These are phyloP conservation scores for Caulochytrium protostelioides DNA, from an alignment of 371 early-diverging fungal species.

Conservation along the genomic window DNA sequence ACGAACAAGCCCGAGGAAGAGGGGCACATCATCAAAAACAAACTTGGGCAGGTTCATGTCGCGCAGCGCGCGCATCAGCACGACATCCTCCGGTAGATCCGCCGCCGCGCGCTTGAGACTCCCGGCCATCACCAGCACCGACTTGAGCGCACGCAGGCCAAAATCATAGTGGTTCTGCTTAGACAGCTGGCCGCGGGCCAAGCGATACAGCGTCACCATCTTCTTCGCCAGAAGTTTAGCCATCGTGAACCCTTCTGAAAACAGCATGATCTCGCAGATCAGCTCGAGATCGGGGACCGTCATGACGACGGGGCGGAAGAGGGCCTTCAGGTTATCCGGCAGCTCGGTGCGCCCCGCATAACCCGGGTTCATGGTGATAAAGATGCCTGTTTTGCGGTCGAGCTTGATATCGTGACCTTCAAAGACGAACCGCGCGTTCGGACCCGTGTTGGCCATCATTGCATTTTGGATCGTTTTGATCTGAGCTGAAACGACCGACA, in stretches of 20 bases:
- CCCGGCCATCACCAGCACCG: conserved; percentile 36
- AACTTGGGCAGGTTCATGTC: conserved; percentile 42
- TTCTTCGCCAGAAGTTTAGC: conserved; percentile 34
- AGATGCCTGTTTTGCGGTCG: conserved; percentile 30
- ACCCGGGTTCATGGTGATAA: conserved; percentile 38
- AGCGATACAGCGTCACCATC: conserved; percentile 32
- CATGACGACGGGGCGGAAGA: conserved; percentile 39
- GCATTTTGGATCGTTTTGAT: conserved; percentile 37
- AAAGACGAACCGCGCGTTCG: conserved; percentile 32
- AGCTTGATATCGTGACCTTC: conserved; percentile 32
- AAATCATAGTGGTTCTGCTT: conserved; percentile 42
- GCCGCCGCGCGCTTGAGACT: conserved; percentile 30
- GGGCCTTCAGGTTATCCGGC: conserved; percentile 34
- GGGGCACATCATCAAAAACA: conserved; percentile 34
- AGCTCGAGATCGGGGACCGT: conserved; percentile 34
- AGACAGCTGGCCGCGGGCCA: conserved; percentile 28
- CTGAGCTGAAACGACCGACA: conserved; percentile 36
- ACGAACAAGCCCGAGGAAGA: conserved; percentile 30
- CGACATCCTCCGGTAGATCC: conserved; percentile 32
- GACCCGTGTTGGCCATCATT: conserved; percentile 21
- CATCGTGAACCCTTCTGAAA: conserved; percentile 32
- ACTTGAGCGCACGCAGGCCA: conserved; percentile 30
- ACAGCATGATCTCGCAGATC: conserved; percentile 38
- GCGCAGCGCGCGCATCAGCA: conserved; percentile 30
- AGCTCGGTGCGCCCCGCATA: conserved; percentile 38